These are phyloP conservation scores for Musa schizocarpa DNA, from an alignment of 176 grass and related monocot genomes.

Conservation along the genomic window DNA sequence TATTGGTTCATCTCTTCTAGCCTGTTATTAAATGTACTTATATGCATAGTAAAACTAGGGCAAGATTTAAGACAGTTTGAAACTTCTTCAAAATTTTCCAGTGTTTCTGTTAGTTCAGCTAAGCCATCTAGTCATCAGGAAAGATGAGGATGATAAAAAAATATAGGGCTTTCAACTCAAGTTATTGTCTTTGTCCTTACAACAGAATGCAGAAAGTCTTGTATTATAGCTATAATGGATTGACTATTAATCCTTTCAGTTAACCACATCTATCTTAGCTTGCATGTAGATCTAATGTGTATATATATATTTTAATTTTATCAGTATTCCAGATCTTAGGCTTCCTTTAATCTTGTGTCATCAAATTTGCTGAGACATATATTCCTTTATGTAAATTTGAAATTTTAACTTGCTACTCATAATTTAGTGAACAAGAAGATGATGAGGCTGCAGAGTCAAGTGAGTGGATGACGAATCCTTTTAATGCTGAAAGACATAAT, in stretches of 20 bases:
- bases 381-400: neutral
- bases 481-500: slow-evolving; percentile 15
- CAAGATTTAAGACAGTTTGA: neutral
- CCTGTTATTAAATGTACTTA: too few relatives aligned
- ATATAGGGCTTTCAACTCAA: too few relatives aligned
- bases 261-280: too few relatives aligned
- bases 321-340: too few relatives aligned
- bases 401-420: neutral
- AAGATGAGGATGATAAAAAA: neutral
- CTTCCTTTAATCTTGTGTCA: neutral
- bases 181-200: neutral
- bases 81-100: neutral
- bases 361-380: neutral
- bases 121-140: neutral
- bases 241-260: too few relatives aligned
- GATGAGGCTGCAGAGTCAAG: slow-evolving; percentile 36
- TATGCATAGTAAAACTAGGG: too few relatives aligned
- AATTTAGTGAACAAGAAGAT: slow-evolving; percentile 27
- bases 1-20: too few relatives aligned
- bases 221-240: too few relatives aligned
- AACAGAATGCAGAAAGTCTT: neutral
- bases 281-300: too few relatives aligned
- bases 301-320: too few relatives aligned
- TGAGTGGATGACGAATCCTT: slow-evolving; percentile 33
- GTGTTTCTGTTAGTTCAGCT: neutral